Evolutionary conservation across 441 rosid species (phyloP).

Genomic region (Gossypium lobatum): DNA sequence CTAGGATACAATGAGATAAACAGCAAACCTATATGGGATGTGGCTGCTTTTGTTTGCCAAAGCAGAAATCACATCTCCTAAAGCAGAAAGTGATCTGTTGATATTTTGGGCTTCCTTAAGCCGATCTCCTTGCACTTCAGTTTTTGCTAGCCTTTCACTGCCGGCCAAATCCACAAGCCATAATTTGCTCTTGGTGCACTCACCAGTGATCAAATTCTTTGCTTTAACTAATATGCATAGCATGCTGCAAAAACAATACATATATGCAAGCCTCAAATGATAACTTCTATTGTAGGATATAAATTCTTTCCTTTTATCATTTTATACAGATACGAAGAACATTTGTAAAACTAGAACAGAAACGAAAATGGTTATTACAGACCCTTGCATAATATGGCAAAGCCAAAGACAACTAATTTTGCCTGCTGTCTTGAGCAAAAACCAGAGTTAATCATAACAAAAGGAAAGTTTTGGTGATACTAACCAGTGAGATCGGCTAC

Average conservation of each 20-base stretch:
- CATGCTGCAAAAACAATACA: slow-evolving; percentile 46
- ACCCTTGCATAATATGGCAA: not conserved
- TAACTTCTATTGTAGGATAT: not conserved
- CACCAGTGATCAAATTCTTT: slow-evolving; percentile 68
- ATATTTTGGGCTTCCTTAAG: slow-evolving; percentile 92
- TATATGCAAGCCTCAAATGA: not conserved
- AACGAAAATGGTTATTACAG: not conserved
- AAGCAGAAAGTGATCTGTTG: slow-evolving; percentile 83
- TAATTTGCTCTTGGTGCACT: slow-evolving; percentile 81
- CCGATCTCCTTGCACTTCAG: slow-evolving; percentile 86
- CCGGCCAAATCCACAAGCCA: slow-evolving; percentile 98
- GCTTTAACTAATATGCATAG: slow-evolving; percentile 77
- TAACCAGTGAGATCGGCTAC: slow-evolving; percentile 95
- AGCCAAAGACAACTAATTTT: not conserved
- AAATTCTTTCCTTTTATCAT: not conserved
- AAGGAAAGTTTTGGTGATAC: not conserved
- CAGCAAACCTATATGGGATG: slow-evolving; percentile 68
- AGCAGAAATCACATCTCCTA: slow-evolving; percentile 85
- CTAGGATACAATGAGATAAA: slow-evolving; percentile 4
- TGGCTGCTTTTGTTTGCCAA: slow-evolving; percentile 77
- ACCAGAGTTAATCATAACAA: not conserved
- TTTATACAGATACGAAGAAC: not conserved
- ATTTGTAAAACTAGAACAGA: not conserved
- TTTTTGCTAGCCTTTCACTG: slow-evolving; percentile 84
- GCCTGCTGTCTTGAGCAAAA: not conserved